Base-by-base conservation (phyloP, 768 basidiomycete species). In the Dentipellis sp. region DNA sequence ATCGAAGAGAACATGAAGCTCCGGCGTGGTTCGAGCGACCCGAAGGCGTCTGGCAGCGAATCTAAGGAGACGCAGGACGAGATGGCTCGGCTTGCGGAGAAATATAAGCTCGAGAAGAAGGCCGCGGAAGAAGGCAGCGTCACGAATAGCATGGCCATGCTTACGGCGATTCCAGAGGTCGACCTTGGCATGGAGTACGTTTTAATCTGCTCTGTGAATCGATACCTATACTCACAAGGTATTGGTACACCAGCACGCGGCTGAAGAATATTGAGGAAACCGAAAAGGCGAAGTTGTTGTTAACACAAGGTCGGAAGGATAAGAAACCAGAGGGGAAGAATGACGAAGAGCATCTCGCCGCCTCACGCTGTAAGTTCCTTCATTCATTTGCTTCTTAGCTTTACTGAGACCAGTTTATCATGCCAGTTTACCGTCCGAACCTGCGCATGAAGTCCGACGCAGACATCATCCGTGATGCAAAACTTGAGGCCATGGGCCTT, bases 131-230 rank as follows among this genome's bases (percentile, higher is more conserved):
- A 94, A 58, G 97, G 95, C 8, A 97, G 82, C 65, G 93, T 97
- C 22, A 91, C 93, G 11, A 93, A 91, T 60, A 93, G 90, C 62
- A 65, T 95, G 69, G 84, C 91, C 3, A 99, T 98, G 97, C 76
- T 99, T 54, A 97, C 94, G 14, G 93, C 91, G 37, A 98, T 99
- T 63, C 97, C 95, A 0, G 97, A 98, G 67, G 93, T 98, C 9
- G 95, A 99, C 69, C 78, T 99, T 4, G 97, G 97, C 55, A 97
- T 98, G 88, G 94, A 99, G 94, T 97, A 63, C 63, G 91, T 84
- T 6, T 56, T n/a, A 2, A 45, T 17, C 23, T 21, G 10, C 23
- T 19, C 17, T 11, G 6, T 16, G 3, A 6, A 6, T 29, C 29
- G 29, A 29, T 3, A 29, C 29, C 3, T 29, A 3, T 29, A 6